Evolutionary conservation across 495 filamentous ascomycete species (phyloP).

Genomic region (Lophiotrema nucula): DNA sequence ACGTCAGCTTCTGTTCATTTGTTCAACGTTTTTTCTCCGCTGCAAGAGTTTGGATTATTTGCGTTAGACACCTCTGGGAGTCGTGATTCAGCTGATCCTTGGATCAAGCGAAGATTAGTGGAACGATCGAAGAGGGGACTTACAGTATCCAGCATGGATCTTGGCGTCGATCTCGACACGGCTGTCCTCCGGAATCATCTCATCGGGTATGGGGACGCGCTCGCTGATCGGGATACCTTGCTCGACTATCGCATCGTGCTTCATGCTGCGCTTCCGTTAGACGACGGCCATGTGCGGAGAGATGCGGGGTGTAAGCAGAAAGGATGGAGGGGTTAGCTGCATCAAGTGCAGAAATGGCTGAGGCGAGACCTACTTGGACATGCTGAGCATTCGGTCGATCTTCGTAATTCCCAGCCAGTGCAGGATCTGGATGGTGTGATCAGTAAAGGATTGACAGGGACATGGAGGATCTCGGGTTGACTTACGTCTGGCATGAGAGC

Average conservation of each 20-base stretch:
- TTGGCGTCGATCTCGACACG: conserved; percentile 98
- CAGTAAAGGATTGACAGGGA: conserved; percentile 24
- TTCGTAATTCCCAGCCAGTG: conserved; percentile 99
- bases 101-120: background rate
- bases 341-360: background rate
- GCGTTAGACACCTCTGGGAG: no score
- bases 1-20: conserved; percentile 8
- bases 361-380: conserved; percentile 75
- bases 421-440: conserved; percentile 57
- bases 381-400: conserved; percentile 97
- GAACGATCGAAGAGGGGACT: conserved; percentile 16
- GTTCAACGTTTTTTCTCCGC: no score
- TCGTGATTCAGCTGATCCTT: no score
- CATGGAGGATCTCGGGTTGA: background rate
- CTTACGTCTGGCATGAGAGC: conserved; percentile 87
- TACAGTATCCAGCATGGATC: conserved; percentile 88
- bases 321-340: background rate
- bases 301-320: background rate
- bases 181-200: conserved; percentile 91
- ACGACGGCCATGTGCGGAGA: background rate
- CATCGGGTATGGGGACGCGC: conserved; percentile 88
- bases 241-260: conserved; percentile 95
- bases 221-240: conserved; percentile 94
- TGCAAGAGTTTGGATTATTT: no score
- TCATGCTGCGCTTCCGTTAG: conserved; percentile 66